Evolutionary conservation across 2,329 filamentous ascomycete species (phyloP), one percentile per base, ranked within the genome.

Genomic region (Xylaria sp.): DNA sequence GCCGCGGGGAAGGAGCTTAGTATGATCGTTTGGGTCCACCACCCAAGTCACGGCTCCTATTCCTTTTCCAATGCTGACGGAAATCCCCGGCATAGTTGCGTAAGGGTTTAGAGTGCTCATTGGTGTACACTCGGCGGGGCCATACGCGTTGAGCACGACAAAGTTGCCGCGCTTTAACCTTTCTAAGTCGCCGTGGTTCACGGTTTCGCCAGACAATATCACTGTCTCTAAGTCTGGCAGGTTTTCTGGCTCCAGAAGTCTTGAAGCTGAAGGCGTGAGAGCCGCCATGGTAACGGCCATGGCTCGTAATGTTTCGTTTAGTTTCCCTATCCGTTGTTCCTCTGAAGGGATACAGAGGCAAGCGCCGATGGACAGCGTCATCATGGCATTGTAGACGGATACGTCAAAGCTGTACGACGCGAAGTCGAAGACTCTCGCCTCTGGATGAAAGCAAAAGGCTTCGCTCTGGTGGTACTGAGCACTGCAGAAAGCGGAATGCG

Each of bases 321-420:
- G 51, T 48, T 51, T 23, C 28, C 58, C 58, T 51, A 50, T 61
- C 4, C 58, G 58, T n/a, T 61, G 59, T 20, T 52, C 59, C 48
- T 62, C 46, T 15, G 48, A 62, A 6, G 46, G 59, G 34, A 62
- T 61, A 44, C 58, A 62, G 32, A 52, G 59, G 48, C 48, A 52
- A 13, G 59, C 46, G 32, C 59, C 59, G 34, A 62, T 18, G 20
- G 58, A 39, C 44, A 61, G 32, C 28, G 58, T 23, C 58, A 61
- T 61, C 58, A 61, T 61, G 12, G 46, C 58, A 61, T 61, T 61
- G n/a, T 61, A 61, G n/a, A 62, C 48, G 5, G 59, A 34, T 34
- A 62, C 59, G 48, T 62, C 59, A 41, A 62, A 62, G 25, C 59
- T 62, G 48, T 62, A 62, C 20, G 46, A 39, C 15, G 59, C 59